Evolutionary conservation across 805 yeast genomes (phyloP), one percentile per base, ranked within the genome.

Genomic region (Candida bentonensis): DNA sequence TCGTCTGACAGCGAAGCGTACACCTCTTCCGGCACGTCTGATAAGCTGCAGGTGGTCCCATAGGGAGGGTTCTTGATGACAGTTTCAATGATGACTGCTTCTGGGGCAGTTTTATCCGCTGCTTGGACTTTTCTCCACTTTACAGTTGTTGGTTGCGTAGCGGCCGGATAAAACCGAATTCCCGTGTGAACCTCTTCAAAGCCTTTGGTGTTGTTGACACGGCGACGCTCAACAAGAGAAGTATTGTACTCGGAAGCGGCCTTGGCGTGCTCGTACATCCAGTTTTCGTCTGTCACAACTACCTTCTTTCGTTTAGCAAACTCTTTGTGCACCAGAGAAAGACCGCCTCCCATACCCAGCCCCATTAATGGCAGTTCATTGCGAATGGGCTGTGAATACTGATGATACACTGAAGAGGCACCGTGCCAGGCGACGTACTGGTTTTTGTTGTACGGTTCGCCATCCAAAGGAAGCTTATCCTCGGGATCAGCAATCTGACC

Each of bases 191-290:
- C 74, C 58, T 89, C 97, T 56, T 78, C 77, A 20, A 74, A 59
- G 1, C 88, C 88, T 42, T 77, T 70, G 20, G 65, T 61, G 41
- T 40, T 47, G 49, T 50, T 49, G 20, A 71, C 59, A 30, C 72
- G 64, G 21, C 73, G 71, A 49, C 88, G 67, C 44, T 72, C 74
- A 28, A 71, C 61, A 41, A 87, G 63, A 46, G 70, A 70, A 26
- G 74, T 64, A 59, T 92, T 92, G 57, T 74, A 83, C 43, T 77
- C 78, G 49, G 81, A 70, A 2, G 87, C 76, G 25, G 89, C 81
- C n/a, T 70, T 63, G 0, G 95, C 92, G 52, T 85, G 87, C 54
- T 84, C 88, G 52, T 73, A 76, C 64, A 87, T 73, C 95, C 96
- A 87, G 28, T 81, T 76, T 25, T 80, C 79, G 51, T 85, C 85